A percentile compares a stretch with the other conserved stretches of the same genome.
These are phyloP conservation scores for Backusella mclennaniae DNA, from an alignment of 192 early-diverging fungal genomes.

Conservation along the genomic window DNA sequence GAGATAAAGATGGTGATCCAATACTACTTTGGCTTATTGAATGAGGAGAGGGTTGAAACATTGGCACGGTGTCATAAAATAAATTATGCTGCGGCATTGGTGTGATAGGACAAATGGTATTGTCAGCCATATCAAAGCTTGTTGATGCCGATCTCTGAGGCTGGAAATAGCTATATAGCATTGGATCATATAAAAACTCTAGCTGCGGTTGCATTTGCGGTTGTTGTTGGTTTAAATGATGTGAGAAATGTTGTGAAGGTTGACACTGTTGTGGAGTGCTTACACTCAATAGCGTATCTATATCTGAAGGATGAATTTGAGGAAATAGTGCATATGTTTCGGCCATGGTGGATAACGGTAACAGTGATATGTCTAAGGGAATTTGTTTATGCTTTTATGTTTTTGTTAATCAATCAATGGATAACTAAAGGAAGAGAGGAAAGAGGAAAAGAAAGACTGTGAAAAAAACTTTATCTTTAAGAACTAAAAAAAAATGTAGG, in stretches of 20 bases:
- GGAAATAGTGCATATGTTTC: slow-evolving; percentile 1
- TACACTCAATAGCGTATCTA: background rate
- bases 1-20: background rate
- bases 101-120: background rate
- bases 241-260: background rate
- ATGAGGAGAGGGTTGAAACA: background rate
- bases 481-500: background rate
- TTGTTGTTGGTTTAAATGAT: background rate
- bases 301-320: background rate
- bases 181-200: background rate
- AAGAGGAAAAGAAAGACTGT: background rate
- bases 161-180: background rate
- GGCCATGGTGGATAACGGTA: background rate
- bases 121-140: background rate
- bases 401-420: background rate
- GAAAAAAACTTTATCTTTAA: background rate
- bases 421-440: background rate
- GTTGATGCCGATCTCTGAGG: slow-evolving; percentile 4
- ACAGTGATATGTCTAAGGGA: background rate
- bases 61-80: background rate
- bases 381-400: background rate
- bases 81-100: background rate
- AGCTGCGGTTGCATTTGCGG: background rate
- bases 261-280: background rate
- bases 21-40: background rate